These are phyloP conservation scores for Davidsoniella virescens DNA, from an alignment of 2,329 filamentous ascomycete species.

Conservation along the genomic window DNA sequence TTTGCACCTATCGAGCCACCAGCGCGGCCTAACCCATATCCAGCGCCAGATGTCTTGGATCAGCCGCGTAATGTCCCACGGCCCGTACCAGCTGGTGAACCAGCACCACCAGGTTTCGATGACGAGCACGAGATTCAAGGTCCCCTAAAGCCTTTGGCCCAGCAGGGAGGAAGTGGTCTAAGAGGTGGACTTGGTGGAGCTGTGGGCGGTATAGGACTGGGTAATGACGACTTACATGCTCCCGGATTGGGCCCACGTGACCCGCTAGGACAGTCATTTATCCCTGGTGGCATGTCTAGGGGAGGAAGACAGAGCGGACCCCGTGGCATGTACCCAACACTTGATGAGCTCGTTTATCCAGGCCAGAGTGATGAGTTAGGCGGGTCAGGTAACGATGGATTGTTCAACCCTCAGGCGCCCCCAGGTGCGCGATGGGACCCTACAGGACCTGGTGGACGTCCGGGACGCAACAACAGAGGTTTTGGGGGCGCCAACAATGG, in stretches of 20 bases:
- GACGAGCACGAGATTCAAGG: constrained; percentile 76
- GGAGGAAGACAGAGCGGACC: constrained; percentile 21
- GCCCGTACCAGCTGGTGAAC: constrained; percentile 51
- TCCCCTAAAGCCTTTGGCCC: constrained; percentile 34
- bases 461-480: constrained; percentile 15
- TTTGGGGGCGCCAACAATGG: constrained; percentile 23
- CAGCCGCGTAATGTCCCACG: constrained; percentile 18
- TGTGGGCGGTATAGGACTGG: constrained; percentile 50
- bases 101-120: constrained; percentile 79
- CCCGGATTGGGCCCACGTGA: constrained; percentile 73
- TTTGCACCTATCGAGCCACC: constrained; percentile 35
- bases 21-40: constrained; percentile 23
- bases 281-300: constrained; percentile 39
- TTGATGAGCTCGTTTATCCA: constrained; percentile 90
- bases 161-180: constrained; percentile 17
- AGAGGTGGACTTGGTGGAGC: constrained; percentile 20
- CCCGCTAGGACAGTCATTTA: constrained; percentile 53
- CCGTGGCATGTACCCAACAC: constrained; percentile 82
- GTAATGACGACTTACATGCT: constrained; percentile 77
- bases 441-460: constrained; percentile 42
- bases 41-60: constrained; percentile 17
- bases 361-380: constrained; percentile 53
- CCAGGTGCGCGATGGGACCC: constrained; percentile 90
- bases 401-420: constrained; percentile 46
- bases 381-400: constrained; percentile 23